phyloP scores from a whole-genome alignment of 208 protist species.

The Crithidia sp. region DNA sequence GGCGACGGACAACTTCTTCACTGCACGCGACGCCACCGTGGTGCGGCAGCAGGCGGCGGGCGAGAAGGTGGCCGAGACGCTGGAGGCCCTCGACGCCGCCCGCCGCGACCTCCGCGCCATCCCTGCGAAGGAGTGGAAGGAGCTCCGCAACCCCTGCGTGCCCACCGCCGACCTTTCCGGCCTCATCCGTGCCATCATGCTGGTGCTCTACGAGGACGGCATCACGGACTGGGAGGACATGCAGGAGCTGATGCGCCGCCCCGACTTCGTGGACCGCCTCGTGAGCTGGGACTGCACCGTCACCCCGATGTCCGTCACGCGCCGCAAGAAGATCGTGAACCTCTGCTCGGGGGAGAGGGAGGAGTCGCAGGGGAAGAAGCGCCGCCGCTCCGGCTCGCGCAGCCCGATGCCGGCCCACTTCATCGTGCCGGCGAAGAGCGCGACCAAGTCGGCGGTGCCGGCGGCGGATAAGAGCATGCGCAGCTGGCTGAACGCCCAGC shows the following conservation, averaged over 20 bases:
- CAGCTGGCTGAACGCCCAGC: conserved; percentile 69
- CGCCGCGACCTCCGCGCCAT: conserved; percentile 43
- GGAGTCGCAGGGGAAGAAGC: conserved; percentile 30
- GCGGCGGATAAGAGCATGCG: conserved; percentile 45
- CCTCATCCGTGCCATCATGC: conserved; percentile 61
- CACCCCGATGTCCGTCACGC: conserved; percentile 59
- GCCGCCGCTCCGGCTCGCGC: conserved; percentile 18
- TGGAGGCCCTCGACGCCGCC: conserved; percentile 56
- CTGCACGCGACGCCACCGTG: conserved; percentile 53
- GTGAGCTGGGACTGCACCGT: conserved; percentile 71
- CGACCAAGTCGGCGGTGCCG: conserved; percentile 18
- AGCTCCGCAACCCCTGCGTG: conserved; percentile 42
- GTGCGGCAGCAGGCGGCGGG: conserved; percentile 43
- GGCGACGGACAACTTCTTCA: conserved; percentile 58
- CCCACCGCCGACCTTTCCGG: conserved; percentile 34
- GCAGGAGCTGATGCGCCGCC: conserved; percentile 57
- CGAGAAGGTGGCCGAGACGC: conserved; percentile 33
- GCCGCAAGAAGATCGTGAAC: conserved; percentile 54
- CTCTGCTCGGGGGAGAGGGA: conserved; percentile 36
- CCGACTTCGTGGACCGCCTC: conserved; percentile 68
- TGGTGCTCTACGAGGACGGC: conserved; percentile 75
- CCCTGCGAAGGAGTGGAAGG: conserved; percentile 60
- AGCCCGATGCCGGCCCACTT: conserved; percentile 9
- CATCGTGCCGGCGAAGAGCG: conserved; percentile 18
- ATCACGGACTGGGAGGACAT: conserved; percentile 55